phyloP scores from a whole-genome alignment of 2,329 filamentous ascomycete genomes.

The Ciborinia camelliae region DNA sequence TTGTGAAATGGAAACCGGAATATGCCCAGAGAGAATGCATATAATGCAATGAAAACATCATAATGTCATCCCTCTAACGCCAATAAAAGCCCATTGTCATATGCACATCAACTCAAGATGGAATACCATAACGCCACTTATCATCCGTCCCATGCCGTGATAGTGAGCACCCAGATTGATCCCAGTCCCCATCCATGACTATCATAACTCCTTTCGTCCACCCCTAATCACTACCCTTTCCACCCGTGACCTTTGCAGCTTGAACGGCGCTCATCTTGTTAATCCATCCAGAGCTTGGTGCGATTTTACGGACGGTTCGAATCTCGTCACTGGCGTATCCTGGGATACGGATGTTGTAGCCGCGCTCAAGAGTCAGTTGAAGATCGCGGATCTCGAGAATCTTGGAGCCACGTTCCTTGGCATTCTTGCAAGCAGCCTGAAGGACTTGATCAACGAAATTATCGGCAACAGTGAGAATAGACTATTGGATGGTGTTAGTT shows the following conservation, averaged over 20 bases:
- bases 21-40: neutral
- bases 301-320: slow-evolving; percentile 88
- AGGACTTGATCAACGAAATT: slow-evolving; percentile 93
- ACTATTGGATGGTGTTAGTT: slow-evolving; percentile 48
- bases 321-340: slow-evolving; percentile 94
- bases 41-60: neutral
- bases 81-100: neutral
- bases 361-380: slow-evolving; percentile 77
- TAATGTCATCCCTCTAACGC: neutral
- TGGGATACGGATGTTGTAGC: slow-evolving; percentile 88
- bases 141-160: neutral
- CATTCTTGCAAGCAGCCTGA: slow-evolving; percentile 80
- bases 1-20: neutral
- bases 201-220: slow-evolving; percentile 1
- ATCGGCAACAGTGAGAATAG: slow-evolving; percentile 83
- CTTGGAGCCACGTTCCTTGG: slow-evolving; percentile 87
- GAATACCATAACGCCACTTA: neutral
- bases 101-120: neutral
- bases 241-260: slow-evolving; percentile 76
- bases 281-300: slow-evolving; percentile 85
- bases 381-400: slow-evolving; percentile 86
- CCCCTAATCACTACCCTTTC: slow-evolving; percentile 34
- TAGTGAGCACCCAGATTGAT: neutral
- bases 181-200: neutral
- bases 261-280: slow-evolving; percentile 97